A percentile compares a stretch with the other conserved stretches of the same genome.
Conservation (phyloP, 345 rosid species). For the Salix suchowensis region DNA sequence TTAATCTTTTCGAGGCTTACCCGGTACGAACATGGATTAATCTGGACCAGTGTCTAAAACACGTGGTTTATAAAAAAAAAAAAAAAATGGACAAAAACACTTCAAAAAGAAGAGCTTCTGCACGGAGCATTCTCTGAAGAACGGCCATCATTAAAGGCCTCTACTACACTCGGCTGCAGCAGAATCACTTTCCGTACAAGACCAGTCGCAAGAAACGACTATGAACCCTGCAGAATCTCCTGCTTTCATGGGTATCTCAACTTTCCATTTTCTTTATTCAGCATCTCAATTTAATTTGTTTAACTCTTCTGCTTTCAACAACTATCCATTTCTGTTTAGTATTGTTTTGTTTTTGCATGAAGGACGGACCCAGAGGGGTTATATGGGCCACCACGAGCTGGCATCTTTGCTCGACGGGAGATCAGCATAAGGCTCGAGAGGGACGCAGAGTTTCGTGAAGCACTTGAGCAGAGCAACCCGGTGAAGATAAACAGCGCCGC, state of each 20-base stretch:
- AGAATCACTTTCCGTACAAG: conserved; percentile 25
- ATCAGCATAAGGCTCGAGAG: conserved; percentile 63
- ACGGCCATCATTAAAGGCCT: conserved; percentile 39
- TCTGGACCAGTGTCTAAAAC: too few species aligned
- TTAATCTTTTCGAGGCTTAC: too few species aligned
- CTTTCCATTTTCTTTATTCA: background rate
- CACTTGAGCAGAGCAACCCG: conserved; percentile 57
- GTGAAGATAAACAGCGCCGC: conserved; percentile 81
- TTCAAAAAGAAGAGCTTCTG: background rate
- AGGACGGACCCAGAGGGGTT: conserved; percentile 86
- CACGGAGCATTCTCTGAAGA: background rate
- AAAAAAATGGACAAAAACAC: too few species aligned
- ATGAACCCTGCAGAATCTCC: conserved; percentile 30
- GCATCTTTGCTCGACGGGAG: conserved; percentile 76
- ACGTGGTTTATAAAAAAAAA: too few species aligned
- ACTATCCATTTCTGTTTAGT: background rate
- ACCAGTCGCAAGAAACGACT: conserved; percentile 7
- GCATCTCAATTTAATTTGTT: background rate
- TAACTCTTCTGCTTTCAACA: background rate
- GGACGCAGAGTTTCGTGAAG: conserved; percentile 77
- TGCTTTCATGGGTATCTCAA: conserved; percentile 62
- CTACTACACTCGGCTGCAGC: conserved; percentile 43
- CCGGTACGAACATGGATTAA: too few species aligned
- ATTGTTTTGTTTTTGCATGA: background rate
- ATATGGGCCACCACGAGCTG: conserved; percentile 59